Base-by-base conservation (phyloP, 768 basidiomycete genomes). In the Phylloporus sp. region DNA sequence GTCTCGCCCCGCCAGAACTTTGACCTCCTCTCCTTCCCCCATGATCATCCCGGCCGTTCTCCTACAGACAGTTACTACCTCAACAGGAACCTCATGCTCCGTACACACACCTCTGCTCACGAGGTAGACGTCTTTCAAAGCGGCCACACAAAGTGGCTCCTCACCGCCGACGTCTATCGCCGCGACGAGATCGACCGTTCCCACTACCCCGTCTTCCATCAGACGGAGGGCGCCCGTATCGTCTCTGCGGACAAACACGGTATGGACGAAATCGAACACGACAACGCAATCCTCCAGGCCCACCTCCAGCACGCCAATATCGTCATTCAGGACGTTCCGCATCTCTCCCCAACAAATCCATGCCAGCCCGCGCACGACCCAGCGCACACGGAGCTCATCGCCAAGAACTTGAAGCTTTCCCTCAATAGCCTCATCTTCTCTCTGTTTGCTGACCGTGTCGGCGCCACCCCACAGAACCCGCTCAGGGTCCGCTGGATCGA, bases 171-270 rank as follows among this genome's bases (percentile, higher is more conserved):
- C 71, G 96, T 99, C 42, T 99, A 98, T 68, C 72, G 96, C 40
- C 81, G 96, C 58, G 96, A 99, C 77, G 96, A 98, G 69, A 98
- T 99, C 52, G 96, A 99, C 70, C 78, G 80, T 11, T 89, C 87
- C 9, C 96, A 99, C 63, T 96, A 97, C 65, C 96, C 96, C 6
- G 90, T 96, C 29, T 99, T 99, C 63, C 96, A 99, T 68, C 96
- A 99, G 69, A 90, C 96, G 70, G 96, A 99, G 63, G 96, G 95
- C 24, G 91, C 93, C 11, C 72, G 82, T 26, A 82, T 97, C 45
- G 90, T 92, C 63, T 67, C 76, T 27, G 76, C 79, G 20, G 72
- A 85, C 52, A 59, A 74, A 32, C 59, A 70, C 9, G 79, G 78
- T 1, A 71, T 86, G 70, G 71, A 74, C 44, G 76, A 82, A 45